Base-by-base conservation (phyloP, 257 asterid species). In the Lantana camara region DNA sequence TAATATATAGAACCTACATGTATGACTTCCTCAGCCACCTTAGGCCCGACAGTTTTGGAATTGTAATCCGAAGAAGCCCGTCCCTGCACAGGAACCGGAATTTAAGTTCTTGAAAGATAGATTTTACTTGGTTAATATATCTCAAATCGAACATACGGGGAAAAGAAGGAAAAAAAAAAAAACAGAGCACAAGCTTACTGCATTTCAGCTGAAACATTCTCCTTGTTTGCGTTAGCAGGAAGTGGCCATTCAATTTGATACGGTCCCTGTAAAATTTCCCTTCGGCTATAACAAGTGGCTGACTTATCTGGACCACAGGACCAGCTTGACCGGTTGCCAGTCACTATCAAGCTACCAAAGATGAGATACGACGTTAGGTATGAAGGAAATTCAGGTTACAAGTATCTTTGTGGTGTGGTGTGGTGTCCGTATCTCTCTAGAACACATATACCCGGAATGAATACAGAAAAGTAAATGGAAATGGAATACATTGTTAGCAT, bases 191-290 rank as follows among this genome's bases (percentile, higher is more conserved):
- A 19, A 51, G 74, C 97, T 75, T 80, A 90, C 97, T 81, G 82
- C 53, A 82, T 82, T 71, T 85, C 95, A n/a, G 97, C 97, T 35
- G 87, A 83, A 69, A 82, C 74, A 12, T 29, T 64, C 10, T 85
- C 82, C 79, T 77, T 87, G 68, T 79, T 73, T 38, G 78, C 82
- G 72, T 87, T 85, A 35, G 42, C 62, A 17, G 97, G 97, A 79
- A 90, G 89, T 12, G 85, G 82, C 97, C 97, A 90, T 11, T 63
- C 80, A 40, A 85, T 67, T 42, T 68, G 82, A 63, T 80, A 87
- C 23, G 90, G 96, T 61, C 97, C 97, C 37, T 61, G 80, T 7
- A 65, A 32, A 68, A 87, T 83, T 79, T 87, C 97, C 80, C 77
- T 74, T 78, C 65, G 78, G 72, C 77, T 88, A 67, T 79, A 85